Conservation (phyloP, 2,329 filamentous ascomycete genomes). For the Septoria petroselini region DNA sequence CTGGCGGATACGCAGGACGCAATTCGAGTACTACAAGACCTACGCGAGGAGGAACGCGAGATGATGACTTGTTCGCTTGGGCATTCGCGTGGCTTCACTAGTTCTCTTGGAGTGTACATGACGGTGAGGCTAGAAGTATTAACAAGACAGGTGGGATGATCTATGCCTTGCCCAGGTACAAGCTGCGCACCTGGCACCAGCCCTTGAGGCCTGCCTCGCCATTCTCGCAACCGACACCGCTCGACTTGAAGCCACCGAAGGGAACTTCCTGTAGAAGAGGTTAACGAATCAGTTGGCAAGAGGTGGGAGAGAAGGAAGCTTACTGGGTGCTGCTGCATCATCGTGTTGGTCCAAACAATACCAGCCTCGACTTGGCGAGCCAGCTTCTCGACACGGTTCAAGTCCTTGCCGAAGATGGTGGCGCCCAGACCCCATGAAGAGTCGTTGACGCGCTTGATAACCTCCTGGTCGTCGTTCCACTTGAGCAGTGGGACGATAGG, state of each 20-base stretch:
- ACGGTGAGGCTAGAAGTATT: too few species aligned
- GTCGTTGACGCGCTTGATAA: constrained; percentile 82
- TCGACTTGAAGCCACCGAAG: constrained; percentile 72
- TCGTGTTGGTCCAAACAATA: constrained; percentile 60
- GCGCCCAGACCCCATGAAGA: constrained; percentile 89
- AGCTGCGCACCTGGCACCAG: constrained; percentile 45
- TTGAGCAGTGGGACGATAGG: constrained; percentile 87
- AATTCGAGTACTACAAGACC: too few species aligned
- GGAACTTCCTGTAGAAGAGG: constrained; percentile 38
- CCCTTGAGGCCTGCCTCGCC: constrained; percentile 41
- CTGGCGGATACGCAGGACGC: too few species aligned
- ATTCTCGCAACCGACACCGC: constrained; percentile 53
- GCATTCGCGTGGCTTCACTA: too few species aligned
- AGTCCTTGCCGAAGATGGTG: constrained; percentile 91
- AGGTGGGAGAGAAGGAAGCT: not conserved
- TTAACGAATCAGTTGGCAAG: constrained; percentile 1
- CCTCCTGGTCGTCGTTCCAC: constrained; percentile 75
- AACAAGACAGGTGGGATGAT: too few species aligned
- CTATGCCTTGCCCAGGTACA: constrained; percentile 43
- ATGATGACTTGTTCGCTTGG: too few species aligned
- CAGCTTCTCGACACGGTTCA: constrained; percentile 67
- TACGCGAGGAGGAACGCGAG: too few species aligned
- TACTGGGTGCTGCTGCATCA: constrained; percentile 27
- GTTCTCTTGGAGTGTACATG: too few species aligned
- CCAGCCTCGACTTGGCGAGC: constrained; percentile 80